Conservation (phyloP, 2,329 filamentous ascomycete species). For the Microsporum audouinii region DNA sequence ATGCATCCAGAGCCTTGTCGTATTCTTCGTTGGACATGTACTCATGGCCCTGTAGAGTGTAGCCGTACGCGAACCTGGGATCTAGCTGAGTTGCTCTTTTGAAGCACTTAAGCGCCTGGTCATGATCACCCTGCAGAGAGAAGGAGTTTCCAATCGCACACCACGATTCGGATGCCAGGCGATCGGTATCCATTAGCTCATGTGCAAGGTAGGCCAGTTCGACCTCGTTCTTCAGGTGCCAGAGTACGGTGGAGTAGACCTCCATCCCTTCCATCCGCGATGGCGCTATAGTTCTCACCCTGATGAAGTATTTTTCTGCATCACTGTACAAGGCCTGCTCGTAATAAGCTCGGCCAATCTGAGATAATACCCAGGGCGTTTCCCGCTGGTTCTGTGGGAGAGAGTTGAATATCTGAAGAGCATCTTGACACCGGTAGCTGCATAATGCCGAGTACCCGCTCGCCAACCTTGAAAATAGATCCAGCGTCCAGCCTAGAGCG, state of each 20-base stretch:
- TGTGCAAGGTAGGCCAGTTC: slow-evolving; percentile 87
- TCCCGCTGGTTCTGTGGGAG: slow-evolving; percentile 68
- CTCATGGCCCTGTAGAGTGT: slow-evolving; percentile 90
- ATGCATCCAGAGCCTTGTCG: slow-evolving; percentile 81
- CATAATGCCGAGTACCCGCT: slow-evolving; percentile 66
- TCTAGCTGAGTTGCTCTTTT: slow-evolving; percentile 85
- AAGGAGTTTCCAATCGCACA: slow-evolving; percentile 91
- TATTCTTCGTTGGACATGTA: slow-evolving; percentile 94
- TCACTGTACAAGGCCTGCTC: slow-evolving; percentile 79
- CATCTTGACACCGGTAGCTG: slow-evolving; percentile 66
- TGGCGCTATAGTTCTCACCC: slow-evolving; percentile 66
- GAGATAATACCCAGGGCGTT: slow-evolving; percentile 84
- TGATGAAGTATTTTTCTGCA: slow-evolving; percentile 74
- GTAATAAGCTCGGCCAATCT: slow-evolving; percentile 82
- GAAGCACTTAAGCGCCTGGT: slow-evolving; percentile 90
- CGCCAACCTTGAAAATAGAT: slow-evolving; percentile 71
- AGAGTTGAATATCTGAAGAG: slow-evolving; percentile 59
- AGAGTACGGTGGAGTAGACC: slow-evolving; percentile 96
- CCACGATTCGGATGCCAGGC: slow-evolving; percentile 89
- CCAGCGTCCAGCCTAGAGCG: slow-evolving; percentile 62
- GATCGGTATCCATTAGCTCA: slow-evolving; percentile 74
- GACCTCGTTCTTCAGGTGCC: slow-evolving; percentile 87
- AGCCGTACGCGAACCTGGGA: slow-evolving; percentile 85
- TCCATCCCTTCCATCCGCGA: slow-evolving; percentile 90
- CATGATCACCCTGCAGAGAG: slow-evolving; percentile 82